Evolutionary conservation across 2,329 filamentous ascomycete species (phyloP).

Genomic region (Colletotrichum sp.): DNA sequence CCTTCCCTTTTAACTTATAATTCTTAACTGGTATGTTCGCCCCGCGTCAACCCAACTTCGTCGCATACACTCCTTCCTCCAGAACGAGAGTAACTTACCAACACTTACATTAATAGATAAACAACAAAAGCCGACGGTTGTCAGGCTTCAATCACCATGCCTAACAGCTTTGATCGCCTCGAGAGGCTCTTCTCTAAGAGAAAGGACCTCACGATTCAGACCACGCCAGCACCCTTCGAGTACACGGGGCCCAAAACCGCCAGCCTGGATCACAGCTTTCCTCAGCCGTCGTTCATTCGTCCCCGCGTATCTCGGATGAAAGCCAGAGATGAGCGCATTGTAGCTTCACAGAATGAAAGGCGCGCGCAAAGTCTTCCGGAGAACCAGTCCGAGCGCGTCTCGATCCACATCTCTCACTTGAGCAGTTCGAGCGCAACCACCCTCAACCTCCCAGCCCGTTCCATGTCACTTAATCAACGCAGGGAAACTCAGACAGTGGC

Average conservation of each 20-base stretch:
- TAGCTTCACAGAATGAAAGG: neutral
- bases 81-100: neutral
- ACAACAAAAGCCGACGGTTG: neutral
- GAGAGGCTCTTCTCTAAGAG: conserved; percentile 58
- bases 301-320: conserved; percentile 60
- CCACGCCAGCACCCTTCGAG: neutral
- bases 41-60: neutral
- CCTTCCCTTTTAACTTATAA: neutral
- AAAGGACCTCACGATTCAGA: conserved; percentile 24
- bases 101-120: neutral
- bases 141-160: conserved; percentile 1
- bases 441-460: neutral
- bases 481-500: conserved; percentile 19
- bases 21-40: neutral
- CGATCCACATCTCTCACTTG: conserved; percentile 17
- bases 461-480: conserved; percentile 11
- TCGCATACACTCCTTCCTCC: neutral
- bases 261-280: conserved; percentile 43
- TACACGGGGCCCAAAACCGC: conserved; percentile 20
- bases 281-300: conserved; percentile 58
- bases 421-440: conserved; percentile 16
- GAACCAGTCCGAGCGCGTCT: conserved; percentile 15
- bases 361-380: conserved; percentile 21
- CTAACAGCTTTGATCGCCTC: conserved; percentile 30
- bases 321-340: conserved; percentile 52